A percentile compares a stretch with the other conserved stretches of the same genome.
Evolutionary conservation across 495 filamentous ascomycete species (phyloP).

Genomic region (Penicillium ucsense): DNA sequence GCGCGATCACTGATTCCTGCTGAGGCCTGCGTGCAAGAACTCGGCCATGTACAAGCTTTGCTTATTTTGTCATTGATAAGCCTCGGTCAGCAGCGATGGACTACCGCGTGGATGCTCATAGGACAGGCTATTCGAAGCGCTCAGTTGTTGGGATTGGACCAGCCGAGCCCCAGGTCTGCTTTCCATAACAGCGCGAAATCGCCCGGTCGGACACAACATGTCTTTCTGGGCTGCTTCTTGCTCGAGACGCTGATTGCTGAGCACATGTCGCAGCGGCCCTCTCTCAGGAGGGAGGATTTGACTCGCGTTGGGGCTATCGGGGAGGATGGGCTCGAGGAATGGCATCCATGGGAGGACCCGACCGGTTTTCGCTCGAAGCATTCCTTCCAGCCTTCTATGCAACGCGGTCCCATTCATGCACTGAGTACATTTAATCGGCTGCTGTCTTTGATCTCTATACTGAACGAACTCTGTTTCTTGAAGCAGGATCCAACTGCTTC

Average conservation of each 20-base stretch:
- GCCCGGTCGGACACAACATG: constrained; percentile 34
- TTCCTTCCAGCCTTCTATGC: constrained; percentile 27
- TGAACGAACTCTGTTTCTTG: constrained; percentile 31
- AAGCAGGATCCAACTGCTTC: constrained; percentile 18
- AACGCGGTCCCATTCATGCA: constrained; percentile 43
- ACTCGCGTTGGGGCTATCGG: constrained; percentile 32
- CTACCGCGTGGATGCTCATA: constrained; percentile 49
- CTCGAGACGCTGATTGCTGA: constrained; percentile 54
- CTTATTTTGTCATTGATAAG: constrained; percentile 51
- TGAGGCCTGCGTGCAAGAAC: constrained; percentile 41
- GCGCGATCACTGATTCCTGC: constrained; percentile 47
- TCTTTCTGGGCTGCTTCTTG: constrained; percentile 52
- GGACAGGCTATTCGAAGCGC: constrained; percentile 51
- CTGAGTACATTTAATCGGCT: constrained; percentile 54
- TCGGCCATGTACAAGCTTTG: constrained; percentile 55
- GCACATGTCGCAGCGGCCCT: constrained; percentile 40
- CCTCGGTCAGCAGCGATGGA: constrained; percentile 42
- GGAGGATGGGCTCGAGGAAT: constrained; percentile 61
- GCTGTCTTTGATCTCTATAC: constrained; percentile 33
- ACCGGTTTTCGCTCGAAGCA: constrained; percentile 20
- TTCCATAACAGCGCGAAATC: constrained; percentile 4
- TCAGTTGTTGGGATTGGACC: constrained; percentile 34
- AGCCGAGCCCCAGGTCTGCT: constrained; percentile 6
- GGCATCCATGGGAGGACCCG: constrained; percentile 56
- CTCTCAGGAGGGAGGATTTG: constrained; percentile 41